These are phyloP conservation scores for Nothophytophthora sp. DNA, from an alignment of 352 stramenopile species.

Conservation along the genomic window DNA sequence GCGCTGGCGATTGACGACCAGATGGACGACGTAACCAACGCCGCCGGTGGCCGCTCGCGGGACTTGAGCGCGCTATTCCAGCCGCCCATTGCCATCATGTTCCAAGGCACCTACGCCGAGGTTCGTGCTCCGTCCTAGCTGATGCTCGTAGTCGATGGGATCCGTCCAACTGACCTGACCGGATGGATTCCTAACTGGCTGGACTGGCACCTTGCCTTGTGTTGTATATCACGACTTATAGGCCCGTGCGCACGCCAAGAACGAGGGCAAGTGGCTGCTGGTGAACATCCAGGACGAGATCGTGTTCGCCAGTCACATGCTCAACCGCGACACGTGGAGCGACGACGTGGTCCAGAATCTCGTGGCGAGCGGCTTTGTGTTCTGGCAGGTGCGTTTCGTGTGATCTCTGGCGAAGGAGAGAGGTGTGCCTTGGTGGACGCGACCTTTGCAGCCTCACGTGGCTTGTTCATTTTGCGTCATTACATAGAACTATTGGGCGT, in stretches of 20 bases:
- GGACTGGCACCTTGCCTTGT: too few species aligned
- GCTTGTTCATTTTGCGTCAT: not conserved
- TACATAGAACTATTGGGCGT: constrained; percentile 70
- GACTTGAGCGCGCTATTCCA: constrained; percentile 76
- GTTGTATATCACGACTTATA: too few species aligned
- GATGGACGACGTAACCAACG: constrained; percentile 5
- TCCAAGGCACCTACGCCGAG: constrained; percentile 75
- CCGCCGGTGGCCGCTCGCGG: constrained; percentile 24
- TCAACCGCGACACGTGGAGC: constrained; percentile 96
- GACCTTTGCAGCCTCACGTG: not conserved
- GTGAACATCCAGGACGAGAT: constrained; percentile 95
- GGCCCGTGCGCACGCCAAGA: constrained; percentile 79
- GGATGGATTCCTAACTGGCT: too few species aligned
- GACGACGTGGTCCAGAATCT: constrained; percentile 96
- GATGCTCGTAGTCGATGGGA: not conserved
- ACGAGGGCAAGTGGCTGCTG: constrained; percentile 91
- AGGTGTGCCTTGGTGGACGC: not conserved
- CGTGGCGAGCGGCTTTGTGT: constrained; percentile 93
- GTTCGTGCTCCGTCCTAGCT: constrained; percentile 30
- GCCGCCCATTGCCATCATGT: constrained; percentile 76
- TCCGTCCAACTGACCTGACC: too few species aligned
- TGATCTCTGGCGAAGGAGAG: not conserved
- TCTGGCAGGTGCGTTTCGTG: constrained; percentile 85
- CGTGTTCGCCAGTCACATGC: constrained; percentile 94
- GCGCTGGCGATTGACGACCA: constrained; percentile 12